Conservation (phyloP, 1,139 yeast species). For the Suhomyces bokatorum region DNA sequence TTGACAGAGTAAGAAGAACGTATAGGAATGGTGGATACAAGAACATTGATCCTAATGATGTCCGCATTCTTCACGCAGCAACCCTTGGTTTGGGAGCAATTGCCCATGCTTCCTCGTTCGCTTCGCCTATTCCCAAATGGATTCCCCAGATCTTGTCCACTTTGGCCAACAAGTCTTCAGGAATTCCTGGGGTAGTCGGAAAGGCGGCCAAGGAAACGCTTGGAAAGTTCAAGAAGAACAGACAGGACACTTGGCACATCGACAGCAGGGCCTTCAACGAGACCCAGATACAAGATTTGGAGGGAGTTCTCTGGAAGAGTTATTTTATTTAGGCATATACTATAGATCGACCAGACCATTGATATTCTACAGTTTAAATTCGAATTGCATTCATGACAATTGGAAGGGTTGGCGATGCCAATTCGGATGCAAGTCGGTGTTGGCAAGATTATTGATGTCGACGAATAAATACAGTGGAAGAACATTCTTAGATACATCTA, state of each 20-base stretch:
- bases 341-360: neutral
- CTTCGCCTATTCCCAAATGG: constrained; percentile 92
- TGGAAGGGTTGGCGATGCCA: too few species aligned
- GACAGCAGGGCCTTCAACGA: constrained; percentile 76
- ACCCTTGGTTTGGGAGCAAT: constrained; percentile 88
- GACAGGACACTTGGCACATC: constrained; percentile 96
- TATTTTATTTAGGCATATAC: constrained; percentile 63
- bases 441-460: constrained; percentile 33
- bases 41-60: constrained; percentile 40
- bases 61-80: constrained; percentile 72
- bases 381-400: neutral
- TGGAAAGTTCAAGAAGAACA: constrained; percentile 83
- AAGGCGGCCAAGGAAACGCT: constrained; percentile 80
- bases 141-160: constrained; percentile 72
- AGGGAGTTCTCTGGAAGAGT: constrained; percentile 92
- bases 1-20: constrained; percentile 35
- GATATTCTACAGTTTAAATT: neutral
- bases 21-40: constrained; percentile 34
- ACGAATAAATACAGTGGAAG: constrained; percentile 1
- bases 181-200: constrained; percentile 76
- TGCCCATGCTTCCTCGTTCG: constrained; percentile 86
- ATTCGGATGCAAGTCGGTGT: too few species aligned
- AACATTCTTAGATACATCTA: too few species aligned
- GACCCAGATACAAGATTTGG: constrained; percentile 85
- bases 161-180: constrained; percentile 68